Base-by-base conservation (phyloP, 2,329 filamentous ascomycete genomes). In the Didymella arachidicola region DNA sequence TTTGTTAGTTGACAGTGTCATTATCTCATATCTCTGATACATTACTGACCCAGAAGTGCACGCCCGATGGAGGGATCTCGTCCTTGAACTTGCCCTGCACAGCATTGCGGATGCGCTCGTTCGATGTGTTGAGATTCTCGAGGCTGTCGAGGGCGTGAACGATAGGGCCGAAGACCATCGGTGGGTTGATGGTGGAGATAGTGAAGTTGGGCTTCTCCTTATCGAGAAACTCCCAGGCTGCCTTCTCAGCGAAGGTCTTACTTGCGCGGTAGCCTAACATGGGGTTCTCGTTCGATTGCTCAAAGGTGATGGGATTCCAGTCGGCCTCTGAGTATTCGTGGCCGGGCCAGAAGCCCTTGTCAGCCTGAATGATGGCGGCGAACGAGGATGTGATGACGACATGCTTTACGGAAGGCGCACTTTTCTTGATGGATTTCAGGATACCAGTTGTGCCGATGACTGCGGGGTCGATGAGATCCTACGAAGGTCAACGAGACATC, bases 301-400 rank as follows among this genome's bases (percentile, higher is more conserved):
- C 79, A 14, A 77, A 76, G 0, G 82, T 86, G 19, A 86, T 77
- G 0, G 84, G 84, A 64, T 86, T 86, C 85, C 85, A 87, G 65
- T 86, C 83, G 1, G 75, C 71, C 53, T 82, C 84, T 0, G 79
- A 81, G 69, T 86, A 87, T 2, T 75, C 80, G 64, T 85, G 79
- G 5, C 76, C 79, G 2, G 79, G 77, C 66, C 76, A 76, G 58
- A 72, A 73, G 25, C 84, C 84, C 64, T 87, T 86, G 70, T 79
- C 81, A 0, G 78, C 59, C 64, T 89, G 80, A 47, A 89, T 67
- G 18, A 90, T 87, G 0, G 87, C 80, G n/a, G 87, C 88, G 66
- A 90, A 90, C 2, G 87, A 89, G 3, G 86, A 89, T 0, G 87
- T 90, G 62, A 90, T 83, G 43, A 87, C 87, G 14, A 96, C 89